Base-by-base conservation (phyloP, 495 filamentous ascomycete genomes). In the Trichoderma erinaceum region DNA sequence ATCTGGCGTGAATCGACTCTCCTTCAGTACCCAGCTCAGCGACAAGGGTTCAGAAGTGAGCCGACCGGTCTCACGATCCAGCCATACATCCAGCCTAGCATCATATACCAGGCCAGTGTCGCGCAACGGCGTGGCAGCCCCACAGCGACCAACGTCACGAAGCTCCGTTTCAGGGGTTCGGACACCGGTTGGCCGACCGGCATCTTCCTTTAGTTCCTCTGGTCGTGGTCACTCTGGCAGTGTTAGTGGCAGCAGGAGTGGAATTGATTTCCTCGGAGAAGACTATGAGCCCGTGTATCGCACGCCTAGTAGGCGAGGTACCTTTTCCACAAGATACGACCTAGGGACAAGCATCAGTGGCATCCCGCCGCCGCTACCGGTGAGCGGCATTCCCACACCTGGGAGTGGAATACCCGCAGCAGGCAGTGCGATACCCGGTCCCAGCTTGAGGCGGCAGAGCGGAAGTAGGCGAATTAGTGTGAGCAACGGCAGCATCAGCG, bases 141-240 rank as follows among this genome's bases (percentile, higher is more conserved):
- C 92, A 35, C 75, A 76, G 25, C 91, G 90, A 68, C 87, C 91
- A 63, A 84, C 87, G 73, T 92, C 89, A 72, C 84, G 81, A 12
- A 71, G 80, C 4, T 81, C 80, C 63, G 66, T 89, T 41, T 80
- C 80, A 7, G 48, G 18, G 25, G 84, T 88, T 4, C 85, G 89
- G 43, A 92, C 91, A 4, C 88, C 90, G 11, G 72, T 88, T 27
- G 82, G 82, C 48, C 78, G 87, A 32, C 86, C 88, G 12, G 78
- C 86, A 64, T 87, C 84, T 56, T 85, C 83, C 52, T 73, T 88
- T 65, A 81, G 84, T 63, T 85, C 84, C 21, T 86, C 83, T 70
- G 75, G 82, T 5, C 83, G 86, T 68, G 78, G 79, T 3, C 82
- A 84, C 52, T 80, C 79, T 70, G 74, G 72, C 70, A 82, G 77